Base-by-base conservation (phyloP, 805 yeast species). In the Metschnikowia shivogae region DNA sequence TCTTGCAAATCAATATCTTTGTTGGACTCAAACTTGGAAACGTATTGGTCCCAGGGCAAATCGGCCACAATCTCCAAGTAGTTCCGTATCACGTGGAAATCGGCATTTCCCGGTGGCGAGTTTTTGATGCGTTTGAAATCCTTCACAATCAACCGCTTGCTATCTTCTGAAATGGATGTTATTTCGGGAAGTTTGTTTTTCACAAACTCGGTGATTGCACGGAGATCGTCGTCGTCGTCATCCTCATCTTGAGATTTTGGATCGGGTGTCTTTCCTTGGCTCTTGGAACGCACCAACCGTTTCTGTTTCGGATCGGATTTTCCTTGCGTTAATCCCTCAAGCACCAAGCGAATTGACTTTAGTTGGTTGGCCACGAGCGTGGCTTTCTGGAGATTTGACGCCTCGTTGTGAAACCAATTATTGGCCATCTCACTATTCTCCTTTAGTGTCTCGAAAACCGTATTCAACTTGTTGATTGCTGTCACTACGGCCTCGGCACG, bases 11-110 rank as follows among this genome's bases (percentile, higher is more conserved):
- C 78, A 42, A 80, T 68, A 43, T 74, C 73, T 24, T 71, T 73
- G 56, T 74, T 64, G 11, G 63, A 50, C 27, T 53, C 49, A 47
- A 62, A 61, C 43, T 57, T 59, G 5, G 70, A 58, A 20, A 65
- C 62, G 44, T 51, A 64, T 40, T 45, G 58, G 39, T 68, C 74
- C 83, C 83, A 83, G 1, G 89, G 89, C 39, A 84, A 67, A 53
- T 84, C 89, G 63, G 76, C 65, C 7, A 83, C 76, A 17, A 80
- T 74, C 48, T 84, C 89, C 51, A 84, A 70, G 60, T 83, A 84
- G 39, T 80, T 78, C 44, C 83, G 61, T 36, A 83, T 63, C 1
- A 81, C 84, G 57, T 84, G 86, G 56, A 76, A 80, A 46, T 84
- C 89, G 0, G 80, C 70, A 27, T 81, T 76, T 6, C 61, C 59